Evolutionary conservation across 1,139 yeast species (phyloP).

Genomic region (Kodamaea suecica): DNA sequence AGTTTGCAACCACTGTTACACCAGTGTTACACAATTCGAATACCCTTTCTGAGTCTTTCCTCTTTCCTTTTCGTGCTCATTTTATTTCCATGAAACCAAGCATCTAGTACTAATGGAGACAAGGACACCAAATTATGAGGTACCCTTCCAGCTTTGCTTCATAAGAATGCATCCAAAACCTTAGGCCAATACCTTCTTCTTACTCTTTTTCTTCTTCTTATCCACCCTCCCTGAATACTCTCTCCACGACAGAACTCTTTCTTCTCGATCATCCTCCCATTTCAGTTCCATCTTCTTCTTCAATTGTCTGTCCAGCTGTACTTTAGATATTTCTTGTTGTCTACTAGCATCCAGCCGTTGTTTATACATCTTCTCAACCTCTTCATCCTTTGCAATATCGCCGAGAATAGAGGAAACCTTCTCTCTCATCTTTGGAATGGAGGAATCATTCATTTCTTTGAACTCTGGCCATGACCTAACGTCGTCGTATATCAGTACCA

Average conservation of each 20-base stretch:
- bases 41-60: too few species aligned
- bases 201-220: constrained; percentile 42
- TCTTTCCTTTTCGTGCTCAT: too few species aligned
- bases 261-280: constrained; percentile 66
- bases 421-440: constrained; percentile 19
- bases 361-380: constrained; percentile 33
- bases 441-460: constrained; percentile 34
- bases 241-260: constrained; percentile 62
- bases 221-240: constrained; percentile 43
- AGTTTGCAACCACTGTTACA: too few species aligned
- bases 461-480: constrained; percentile 21
- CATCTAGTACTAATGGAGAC: background rate
- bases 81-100: too few species aligned
- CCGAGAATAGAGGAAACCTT: constrained; percentile 34
- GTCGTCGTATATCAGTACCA: constrained; percentile 36
- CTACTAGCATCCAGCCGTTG: constrained; percentile 27
- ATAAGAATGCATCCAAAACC: too few species aligned
- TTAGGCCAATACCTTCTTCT: constrained; percentile 38
- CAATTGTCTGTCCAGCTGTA: constrained; percentile 35
- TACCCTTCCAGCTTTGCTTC: too few species aligned
- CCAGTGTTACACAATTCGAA: too few species aligned
- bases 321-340: constrained; percentile 26
- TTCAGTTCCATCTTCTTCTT: constrained; percentile 41
- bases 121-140: background rate
- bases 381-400: constrained; percentile 32